phyloP scores from a whole-genome alignment of 441 rosid genomes.

The Pelargonium myrrhifolium region DNA sequence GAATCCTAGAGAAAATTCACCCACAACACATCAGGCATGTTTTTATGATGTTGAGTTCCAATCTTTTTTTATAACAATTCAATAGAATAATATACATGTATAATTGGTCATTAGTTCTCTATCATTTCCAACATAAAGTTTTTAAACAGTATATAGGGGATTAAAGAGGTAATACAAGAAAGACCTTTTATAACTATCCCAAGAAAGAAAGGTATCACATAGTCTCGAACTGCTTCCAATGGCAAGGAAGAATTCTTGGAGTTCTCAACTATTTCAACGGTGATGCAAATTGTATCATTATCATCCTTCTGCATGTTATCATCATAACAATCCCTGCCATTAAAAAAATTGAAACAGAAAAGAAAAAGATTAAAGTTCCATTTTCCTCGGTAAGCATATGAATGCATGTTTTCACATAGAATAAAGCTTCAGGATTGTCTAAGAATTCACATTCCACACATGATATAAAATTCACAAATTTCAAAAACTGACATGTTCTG shows the following conservation, averaged over 20 bases:
- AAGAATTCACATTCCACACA: neutral
- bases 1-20: conserved; percentile 44
- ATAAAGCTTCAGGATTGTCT: neutral
- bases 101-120: neutral
- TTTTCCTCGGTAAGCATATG: conserved; percentile 5
- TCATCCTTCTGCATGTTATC: conserved; percentile 34
- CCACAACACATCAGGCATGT: conserved; percentile 12
- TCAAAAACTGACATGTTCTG: neutral
- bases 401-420: conserved; percentile 4
- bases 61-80: neutral
- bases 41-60: conserved; percentile 6
- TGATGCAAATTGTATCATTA: conserved; percentile 52
- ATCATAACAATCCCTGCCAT: conserved; percentile 43
- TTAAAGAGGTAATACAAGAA: neutral
- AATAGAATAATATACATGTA: neutral
- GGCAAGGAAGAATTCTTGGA: conserved; percentile 30
- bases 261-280: conserved; percentile 44
- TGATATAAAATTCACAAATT: neutral
- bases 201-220: conserved; percentile 67
- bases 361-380: conserved; percentile 9
- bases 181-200: conserved; percentile 69
- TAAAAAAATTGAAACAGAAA: conserved; percentile 12
- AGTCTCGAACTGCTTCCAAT: conserved; percentile 39
- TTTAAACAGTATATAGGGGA: neutral
- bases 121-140: neutral